Base-by-base conservation (phyloP, 768 basidiomycete species). In the Russula lepida region DNA sequence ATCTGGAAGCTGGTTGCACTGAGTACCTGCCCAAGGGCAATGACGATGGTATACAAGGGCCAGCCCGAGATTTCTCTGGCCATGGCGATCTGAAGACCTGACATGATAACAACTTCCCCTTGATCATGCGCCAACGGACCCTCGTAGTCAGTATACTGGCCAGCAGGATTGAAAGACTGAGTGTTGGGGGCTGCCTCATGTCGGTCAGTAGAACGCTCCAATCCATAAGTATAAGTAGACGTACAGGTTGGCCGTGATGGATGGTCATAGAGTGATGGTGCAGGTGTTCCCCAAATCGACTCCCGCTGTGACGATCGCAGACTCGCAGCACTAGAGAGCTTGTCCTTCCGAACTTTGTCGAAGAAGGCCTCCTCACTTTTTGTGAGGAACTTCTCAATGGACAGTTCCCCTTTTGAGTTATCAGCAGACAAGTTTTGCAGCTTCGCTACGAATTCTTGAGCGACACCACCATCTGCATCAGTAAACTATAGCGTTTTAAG, bases 311-410 rank as follows among this genome's bases (percentile, higher is more conserved):
- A 88, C 33, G 88, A 89, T 47, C 84, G 79, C 58, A 89, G 76
- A 72, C 90, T 91, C 11, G 86, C 84, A 28, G 91, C 91, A 68
- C 84, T 88, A 27, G 84, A 84, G 47, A 95, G 77, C 77, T 90
- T 94, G 67, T 95, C 92, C 72, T 85, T 89, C 69, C 88, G 84
- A 64, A 94, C 89, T 70, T 85, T 87, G 62, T 89, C 86, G 74
- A 95, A 95, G 84, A 93, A 97, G 0, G 84, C 84, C 69, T 94
- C 92, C 74, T 97, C 94, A 65, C 89, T 92, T 77, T 95, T 95
- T 64, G 84, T 78, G 65, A 97, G 75, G 79, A 78, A 97, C 71
- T 88, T 88, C 71, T 95, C 94, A 66, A 97, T 97, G 33, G 92
- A 95, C 27, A 97, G 72, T 66, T 95, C 93, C 56, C 84, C 82